These are phyloP conservation scores for Leptosphaerulina australis DNA, from an alignment of 2,329 filamentous ascomycete genomes.

Conservation along the genomic window DNA sequence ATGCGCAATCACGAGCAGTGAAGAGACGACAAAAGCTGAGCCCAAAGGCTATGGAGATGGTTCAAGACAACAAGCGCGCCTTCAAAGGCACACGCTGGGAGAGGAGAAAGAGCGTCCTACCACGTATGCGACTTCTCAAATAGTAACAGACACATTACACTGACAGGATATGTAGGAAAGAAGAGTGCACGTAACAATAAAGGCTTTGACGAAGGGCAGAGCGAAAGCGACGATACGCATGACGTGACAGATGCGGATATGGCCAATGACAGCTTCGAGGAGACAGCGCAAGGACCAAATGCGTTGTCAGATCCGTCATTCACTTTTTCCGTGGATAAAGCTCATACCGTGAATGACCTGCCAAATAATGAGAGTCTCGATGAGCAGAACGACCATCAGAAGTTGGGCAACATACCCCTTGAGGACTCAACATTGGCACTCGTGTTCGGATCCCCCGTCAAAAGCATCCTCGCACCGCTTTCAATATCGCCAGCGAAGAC, in stretches of 20 bases:
- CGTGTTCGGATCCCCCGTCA: conserved; percentile 34
- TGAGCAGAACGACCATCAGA: conserved; percentile 7
- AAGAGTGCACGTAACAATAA: conserved; percentile 15
- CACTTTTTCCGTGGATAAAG: conserved; percentile 25
- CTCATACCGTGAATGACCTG: conserved; percentile 13
- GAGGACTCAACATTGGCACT: conserved; percentile 30
- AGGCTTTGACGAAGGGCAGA: conserved; percentile 9
- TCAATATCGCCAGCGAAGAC: conserved; percentile 18
- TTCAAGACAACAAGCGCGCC: conserved; percentile 36
- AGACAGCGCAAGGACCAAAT: conserved; percentile 11
- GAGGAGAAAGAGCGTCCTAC: conserved; percentile 43
- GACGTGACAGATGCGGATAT: conserved; percentile 23
- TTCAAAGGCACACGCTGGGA: conserved; percentile 48
- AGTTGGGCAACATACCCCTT: not conserved
- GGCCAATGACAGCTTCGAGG: conserved; percentile 19
- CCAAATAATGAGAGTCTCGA: conserved; percentile 17
- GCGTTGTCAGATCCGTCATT: conserved; percentile 12
- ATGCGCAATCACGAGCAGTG: conserved; percentile 50
- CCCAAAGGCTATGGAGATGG: conserved; percentile 40
- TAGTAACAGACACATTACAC: not conserved
- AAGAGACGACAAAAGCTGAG: conserved; percentile 53
- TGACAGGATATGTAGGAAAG: conserved; percentile 37
- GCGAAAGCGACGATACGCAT: conserved; percentile 20
- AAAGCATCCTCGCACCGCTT: not conserved
- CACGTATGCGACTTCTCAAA: conserved; percentile 31